Percentiles rank a stretch among this genome's conserved stretches.
Conservation (phyloP, 345 rosid species). For the Viola odorata region DNA sequence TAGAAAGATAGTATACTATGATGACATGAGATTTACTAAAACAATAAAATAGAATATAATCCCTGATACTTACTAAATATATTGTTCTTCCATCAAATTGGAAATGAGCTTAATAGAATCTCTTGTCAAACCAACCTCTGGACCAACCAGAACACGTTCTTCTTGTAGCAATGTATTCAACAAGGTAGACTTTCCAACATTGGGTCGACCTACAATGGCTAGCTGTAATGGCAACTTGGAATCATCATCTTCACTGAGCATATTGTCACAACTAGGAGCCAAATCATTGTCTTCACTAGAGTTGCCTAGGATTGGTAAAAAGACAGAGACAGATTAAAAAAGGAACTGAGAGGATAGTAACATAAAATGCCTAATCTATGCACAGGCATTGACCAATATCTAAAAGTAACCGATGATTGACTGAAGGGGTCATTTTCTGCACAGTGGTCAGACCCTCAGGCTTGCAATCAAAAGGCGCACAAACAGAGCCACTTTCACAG, state of each 20-base stretch:
- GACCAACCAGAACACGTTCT: slow-evolving; percentile 94
- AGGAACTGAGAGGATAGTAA: no score
- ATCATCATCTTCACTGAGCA: slow-evolving; percentile 49
- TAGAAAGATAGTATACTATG: no score
- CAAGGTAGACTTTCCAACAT: slow-evolving; percentile 95
- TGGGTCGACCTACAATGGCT: slow-evolving; percentile 91
- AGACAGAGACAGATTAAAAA: no score
- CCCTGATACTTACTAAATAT: slow-evolving; percentile 52
- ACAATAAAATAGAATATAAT: not conserved
- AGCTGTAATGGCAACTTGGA: slow-evolving; percentile 78
- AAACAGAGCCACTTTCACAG: no score
- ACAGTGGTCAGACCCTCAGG: no score
- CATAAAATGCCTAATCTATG: no score
- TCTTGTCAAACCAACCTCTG: slow-evolving; percentile 94
- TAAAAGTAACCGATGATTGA: no score
- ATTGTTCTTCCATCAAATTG: slow-evolving; percentile 70
- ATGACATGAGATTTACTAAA: not conserved
- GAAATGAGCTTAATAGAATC: slow-evolving; percentile 83
- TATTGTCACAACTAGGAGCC: slow-evolving; percentile 19
- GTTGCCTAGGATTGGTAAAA: slow-evolving; percentile 18
- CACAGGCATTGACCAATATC: no score
- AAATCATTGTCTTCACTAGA: slow-evolving; percentile 23
- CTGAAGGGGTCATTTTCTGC: no score
- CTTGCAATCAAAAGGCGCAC: no score
- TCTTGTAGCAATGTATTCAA: slow-evolving; percentile 80